phyloP scores from a whole-genome alignment of 768 basidiomycete genomes.

The Russula earlei region DNA sequence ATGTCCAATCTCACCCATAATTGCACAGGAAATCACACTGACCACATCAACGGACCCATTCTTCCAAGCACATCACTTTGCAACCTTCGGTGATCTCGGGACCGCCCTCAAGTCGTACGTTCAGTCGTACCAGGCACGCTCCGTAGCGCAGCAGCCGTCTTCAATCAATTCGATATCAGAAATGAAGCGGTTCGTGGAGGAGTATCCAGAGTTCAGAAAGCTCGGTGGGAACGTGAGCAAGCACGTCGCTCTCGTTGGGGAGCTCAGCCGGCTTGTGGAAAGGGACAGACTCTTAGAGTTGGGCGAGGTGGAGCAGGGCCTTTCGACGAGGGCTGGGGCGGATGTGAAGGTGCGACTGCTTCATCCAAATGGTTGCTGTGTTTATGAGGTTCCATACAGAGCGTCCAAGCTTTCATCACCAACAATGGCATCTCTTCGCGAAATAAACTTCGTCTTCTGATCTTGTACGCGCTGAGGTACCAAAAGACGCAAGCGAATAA shows the following conservation, averaged over 20 bases:
- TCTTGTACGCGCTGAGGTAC: conserved; percentile 88
- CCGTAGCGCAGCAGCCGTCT: conserved; percentile 63
- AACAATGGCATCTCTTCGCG: conserved; percentile 57
- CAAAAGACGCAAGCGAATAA: conserved; percentile 82
- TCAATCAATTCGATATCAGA: conserved; percentile 90
- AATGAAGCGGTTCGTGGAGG: conserved; percentile 97
- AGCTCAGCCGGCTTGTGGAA: conserved; percentile 84
- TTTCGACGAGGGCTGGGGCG: conserved; percentile 84
- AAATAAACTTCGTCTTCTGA: conserved; percentile 85
- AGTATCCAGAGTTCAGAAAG: conserved; percentile 95
- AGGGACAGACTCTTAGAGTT: conserved; percentile 79
- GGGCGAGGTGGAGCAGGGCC: conserved; percentile 92
- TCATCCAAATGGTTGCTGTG: neutral
- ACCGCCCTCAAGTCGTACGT: conserved; percentile 88
- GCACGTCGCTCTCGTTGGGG: conserved; percentile 94
- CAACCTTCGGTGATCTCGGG: conserved; percentile 95
- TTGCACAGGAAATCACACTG: conserved; percentile 78
- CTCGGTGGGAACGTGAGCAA: conserved; percentile 98
- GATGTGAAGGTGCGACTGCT: conserved; percentile 62
- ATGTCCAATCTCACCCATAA: conserved; percentile 7
- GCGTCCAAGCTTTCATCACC: conserved; percentile 69
- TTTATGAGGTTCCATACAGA: conserved; percentile 35
- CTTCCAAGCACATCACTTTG: conserved; percentile 81
- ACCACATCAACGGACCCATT: conserved; percentile 89
- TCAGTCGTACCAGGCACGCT: conserved; percentile 80